Evolutionary conservation across 768 basidiomycete genomes (phyloP).

Genomic region (Xanthoconium purpureum): DNA sequence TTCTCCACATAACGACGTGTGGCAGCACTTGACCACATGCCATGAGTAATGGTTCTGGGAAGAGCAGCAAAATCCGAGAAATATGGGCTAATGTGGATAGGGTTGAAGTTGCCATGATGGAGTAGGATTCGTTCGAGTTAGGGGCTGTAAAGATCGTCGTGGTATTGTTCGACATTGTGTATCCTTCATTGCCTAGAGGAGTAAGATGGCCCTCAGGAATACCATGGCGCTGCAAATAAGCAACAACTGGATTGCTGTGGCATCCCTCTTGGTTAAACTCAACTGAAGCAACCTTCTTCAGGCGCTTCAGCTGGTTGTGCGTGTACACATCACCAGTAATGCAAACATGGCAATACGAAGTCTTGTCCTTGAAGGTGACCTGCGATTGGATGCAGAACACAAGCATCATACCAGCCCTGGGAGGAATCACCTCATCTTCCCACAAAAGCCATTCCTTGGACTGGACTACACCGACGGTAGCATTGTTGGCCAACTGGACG

Average conservation of each 20-base stretch:
- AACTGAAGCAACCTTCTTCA: constrained; percentile 86
- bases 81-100: constrained; percentile 98
- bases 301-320: constrained; percentile 81
- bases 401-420: constrained; percentile 75
- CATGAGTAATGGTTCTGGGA: constrained; percentile 96
- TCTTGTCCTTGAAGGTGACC: constrained; percentile 88
- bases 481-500: constrained; percentile 70
- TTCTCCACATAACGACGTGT: constrained; percentile 91
- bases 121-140: constrained; percentile 93
- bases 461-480: constrained; percentile 83
- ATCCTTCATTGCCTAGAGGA: constrained; percentile 82
- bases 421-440: constrained; percentile 78
- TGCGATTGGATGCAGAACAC: constrained; percentile 88
- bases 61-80: constrained; percentile 92
- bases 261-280: constrained; percentile 85
- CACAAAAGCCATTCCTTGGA: constrained; percentile 99
- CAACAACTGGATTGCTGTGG: constrained; percentile 89
- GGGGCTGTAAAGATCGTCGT: constrained; percentile 77
- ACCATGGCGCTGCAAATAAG: constrained; percentile 92
- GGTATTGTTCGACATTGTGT: constrained; percentile 66
- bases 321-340: constrained; percentile 86
- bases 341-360: constrained; percentile 73
- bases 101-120: constrained; percentile 97
- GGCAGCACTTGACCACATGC: constrained; percentile 95
- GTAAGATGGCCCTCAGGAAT: constrained; percentile 69